These are phyloP conservation scores for Coniochaeta ligniaria DNA, from an alignment of 2,329 filamentous ascomycete genomes.

Conservation along the genomic window DNA sequence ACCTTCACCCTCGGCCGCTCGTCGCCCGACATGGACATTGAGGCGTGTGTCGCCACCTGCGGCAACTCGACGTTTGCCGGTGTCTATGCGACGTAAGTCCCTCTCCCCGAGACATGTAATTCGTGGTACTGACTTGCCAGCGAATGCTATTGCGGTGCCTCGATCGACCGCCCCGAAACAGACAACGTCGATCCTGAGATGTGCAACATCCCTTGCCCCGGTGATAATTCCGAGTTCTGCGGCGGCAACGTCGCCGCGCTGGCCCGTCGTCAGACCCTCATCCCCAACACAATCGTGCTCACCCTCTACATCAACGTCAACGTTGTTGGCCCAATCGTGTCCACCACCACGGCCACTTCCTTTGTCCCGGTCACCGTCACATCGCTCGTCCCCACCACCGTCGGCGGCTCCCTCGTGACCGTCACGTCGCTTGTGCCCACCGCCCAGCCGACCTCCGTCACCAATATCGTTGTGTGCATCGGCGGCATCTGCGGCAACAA, in stretches of 20 bases:
- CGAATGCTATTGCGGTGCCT: neutral
- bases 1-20: neutral
- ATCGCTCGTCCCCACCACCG: neutral
- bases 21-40: neutral
- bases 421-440: neutral
- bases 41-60: neutral
- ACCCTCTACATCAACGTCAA: constrained; percentile 2
- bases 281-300: neutral
- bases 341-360: neutral
- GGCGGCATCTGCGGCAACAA: neutral
- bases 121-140: neutral
- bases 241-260: neutral
- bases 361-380: neutral
- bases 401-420: neutral
- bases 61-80: neutral
- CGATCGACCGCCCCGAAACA: neutral
- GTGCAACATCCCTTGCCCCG: constrained; percentile 1
- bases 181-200: neutral
- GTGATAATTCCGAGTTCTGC: neutral
- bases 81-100: neutral
- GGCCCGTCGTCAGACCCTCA: neutral
- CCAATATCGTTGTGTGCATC: neutral
- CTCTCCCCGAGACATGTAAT: neutral
- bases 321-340: neutral
- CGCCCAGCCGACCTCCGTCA: neutral